Evolutionary conservation across 306 rosid species (phyloP).

Genomic region (Pueraria montana): DNA sequence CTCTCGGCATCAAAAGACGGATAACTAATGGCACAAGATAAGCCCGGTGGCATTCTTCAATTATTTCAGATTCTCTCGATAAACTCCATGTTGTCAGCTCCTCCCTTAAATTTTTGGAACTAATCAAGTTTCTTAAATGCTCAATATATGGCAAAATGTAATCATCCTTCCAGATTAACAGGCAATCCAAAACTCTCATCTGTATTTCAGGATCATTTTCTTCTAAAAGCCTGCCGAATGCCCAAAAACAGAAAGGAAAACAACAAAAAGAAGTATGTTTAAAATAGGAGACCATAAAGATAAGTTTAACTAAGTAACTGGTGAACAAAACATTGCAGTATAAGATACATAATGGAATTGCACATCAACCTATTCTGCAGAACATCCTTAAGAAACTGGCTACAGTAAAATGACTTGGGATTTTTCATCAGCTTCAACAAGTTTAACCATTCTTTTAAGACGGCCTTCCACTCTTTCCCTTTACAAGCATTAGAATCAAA

Average conservation of each 20-base stretch:
- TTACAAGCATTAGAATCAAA: conserved; percentile 75
- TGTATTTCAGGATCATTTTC: conserved; percentile 94
- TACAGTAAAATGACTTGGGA: conserved; percentile 65
- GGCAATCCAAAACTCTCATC: conserved; percentile 82
- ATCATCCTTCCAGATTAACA: conserved; percentile 84
- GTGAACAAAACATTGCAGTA: conserved; percentile 20
- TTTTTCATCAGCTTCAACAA: conserved; percentile 82
- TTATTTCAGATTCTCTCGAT: conserved; percentile 70
- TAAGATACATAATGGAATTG: conserved; percentile 23
- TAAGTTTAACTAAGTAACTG: conserved; percentile 10
- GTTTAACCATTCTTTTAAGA: conserved; percentile 94
- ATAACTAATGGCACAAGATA: conserved; percentile 79
- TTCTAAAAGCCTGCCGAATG: conserved; percentile 78
- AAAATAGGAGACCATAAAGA: conserved; percentile 26
- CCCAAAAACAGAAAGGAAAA: conserved; percentile 8
- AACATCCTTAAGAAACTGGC: conserved; percentile 81
- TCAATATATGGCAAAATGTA: conserved; percentile 71
- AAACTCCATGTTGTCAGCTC: conserved; percentile 92
- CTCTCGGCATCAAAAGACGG: conserved; percentile 87
- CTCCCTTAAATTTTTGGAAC: conserved; percentile 73
- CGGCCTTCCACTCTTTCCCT: conserved; percentile 90
- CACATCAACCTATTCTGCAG: conserved; percentile 77
- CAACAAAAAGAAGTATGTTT: not conserved
- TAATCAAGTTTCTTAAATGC: conserved; percentile 76
- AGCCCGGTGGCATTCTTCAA: conserved; percentile 78